phyloP scores from a whole-genome alignment of 1,139 yeast species.

The Candida sp. region DNA sequence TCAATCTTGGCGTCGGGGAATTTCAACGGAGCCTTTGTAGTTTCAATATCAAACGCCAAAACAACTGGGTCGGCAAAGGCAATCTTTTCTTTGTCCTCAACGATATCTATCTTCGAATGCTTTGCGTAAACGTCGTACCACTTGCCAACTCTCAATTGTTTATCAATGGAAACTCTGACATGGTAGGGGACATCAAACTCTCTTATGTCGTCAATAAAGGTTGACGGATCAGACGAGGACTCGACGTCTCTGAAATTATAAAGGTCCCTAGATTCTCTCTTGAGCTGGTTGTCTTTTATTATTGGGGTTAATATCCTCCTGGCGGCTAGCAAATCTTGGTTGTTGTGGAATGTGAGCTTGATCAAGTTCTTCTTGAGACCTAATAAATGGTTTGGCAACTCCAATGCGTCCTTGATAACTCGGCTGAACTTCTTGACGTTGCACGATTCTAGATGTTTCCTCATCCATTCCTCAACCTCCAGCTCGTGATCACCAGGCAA shows the following conservation, averaged over 20 bases:
- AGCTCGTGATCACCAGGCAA: conserved; percentile 56
- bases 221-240: conserved; percentile 55
- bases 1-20: conserved; percentile 95
- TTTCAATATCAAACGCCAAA: conserved; percentile 96
- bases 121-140: conserved; percentile 87
- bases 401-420: conserved; percentile 75
- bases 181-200: conserved; percentile 98
- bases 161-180: conserved; percentile 93
- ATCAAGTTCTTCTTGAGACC: conserved; percentile 74
- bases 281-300: conserved; percentile 67
- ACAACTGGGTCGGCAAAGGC: conserved; percentile 99
- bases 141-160: conserved; percentile 86
- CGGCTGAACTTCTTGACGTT: conserved; percentile 58
- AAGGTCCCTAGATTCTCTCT: conserved; percentile 69
- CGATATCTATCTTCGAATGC: conserved; percentile 58
- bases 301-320: conserved; percentile 73
- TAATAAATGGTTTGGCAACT: conserved; percentile 82
- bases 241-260: conserved; percentile 38
- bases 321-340: conserved; percentile 75
- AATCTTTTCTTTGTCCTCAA: conserved; percentile 72
- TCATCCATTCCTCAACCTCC: conserved; percentile 86
- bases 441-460: conserved; percentile 66
- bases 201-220: conserved; percentile 75
- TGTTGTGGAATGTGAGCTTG: conserved; percentile 75
- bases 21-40: conserved; percentile 95